Evolutionary conservation across 129 eudicot species (phyloP), one percentile per base, ranked within the genome.

Genomic region (Artemisia argyi): DNA sequence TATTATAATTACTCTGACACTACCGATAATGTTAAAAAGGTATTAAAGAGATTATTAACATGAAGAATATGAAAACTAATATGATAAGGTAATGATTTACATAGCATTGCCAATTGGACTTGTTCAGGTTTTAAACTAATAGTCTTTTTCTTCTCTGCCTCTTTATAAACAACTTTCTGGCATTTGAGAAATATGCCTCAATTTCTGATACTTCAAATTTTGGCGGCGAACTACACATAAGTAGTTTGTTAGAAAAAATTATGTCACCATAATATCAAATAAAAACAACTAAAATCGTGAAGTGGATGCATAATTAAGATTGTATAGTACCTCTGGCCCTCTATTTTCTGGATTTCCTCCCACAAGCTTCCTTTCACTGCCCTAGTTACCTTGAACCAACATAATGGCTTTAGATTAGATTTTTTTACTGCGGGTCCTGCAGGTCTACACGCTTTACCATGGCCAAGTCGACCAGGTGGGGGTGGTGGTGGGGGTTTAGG

Each of bases 341-440:
- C 68, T 15, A 14, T 0, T 60, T 83, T 83, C 73, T 92, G 96
- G 73, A 92, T 73, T 77, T 92, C 98, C 69, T 87, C 98, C 98
- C 98, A 89, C 70, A 92, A 82, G 85, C 96, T 92, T 74, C 98
- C 98, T 80, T 87, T 84, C 72, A 92, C 30, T 47, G 81, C 98
- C 86, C 95, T 77, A 30, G 88, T 87, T 26, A 92, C 98, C 85
- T 92, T 92, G 87, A 86, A 87, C 98, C 96, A 92, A 42, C 87
- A 95, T 76, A 92, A 75, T 48, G 98, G 98, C 81, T 89, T 92
- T 75, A 89, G 60, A 65, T 73, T 86, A 26, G 96, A 83, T 78
- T 73, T 87, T 73, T 81, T 82, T 50, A 78, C 87, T 64, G 84
- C 81, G 7, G 88, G 85, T 62, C 90, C 87, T 20, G 22, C 22